Base-by-base conservation (phyloP, 1,284 basidiomycete genomes). In the Leccinum angustisporum region DNA sequence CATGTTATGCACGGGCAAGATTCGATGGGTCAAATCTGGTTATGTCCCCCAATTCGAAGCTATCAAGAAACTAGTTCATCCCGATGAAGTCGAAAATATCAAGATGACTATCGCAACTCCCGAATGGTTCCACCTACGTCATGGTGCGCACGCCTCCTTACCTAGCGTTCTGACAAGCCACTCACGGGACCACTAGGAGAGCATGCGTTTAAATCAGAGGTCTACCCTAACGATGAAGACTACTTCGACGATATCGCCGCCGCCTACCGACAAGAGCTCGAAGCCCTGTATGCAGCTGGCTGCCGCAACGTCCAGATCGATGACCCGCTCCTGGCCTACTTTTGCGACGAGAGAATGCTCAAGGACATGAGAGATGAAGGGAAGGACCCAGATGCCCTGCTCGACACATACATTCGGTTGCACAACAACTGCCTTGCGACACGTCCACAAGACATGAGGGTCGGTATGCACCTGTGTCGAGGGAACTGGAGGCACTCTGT, bases 71-170 rank as follows among this genome's bases (percentile, higher is more conserved):
- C 10, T 46, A 46, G 5, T 46, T 18, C 43, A 18, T 46, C 18
- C 10, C 3, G 10, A 46, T 18, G 43, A 46, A 18, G 3, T 86
- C 67, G 78, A 83, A 67, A 77, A 83, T 68, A 82, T 91, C 73
- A 93, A 93, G 74, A 75, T 93, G 63, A 92, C 88, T 11, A 3
- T 92, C 74, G 89, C 86, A 66, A 83, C 87, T 1, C 90, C 90
- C 2, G 85, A 86, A 31, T 91, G 89, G 90, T 90, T 85, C 74
- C 89, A 91, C 71, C 82, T 91, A 57, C 84, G 85, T 31, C 87
- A 89, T 70, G 87, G 87, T 59, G 78, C 10, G 60, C 14, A 8
- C 1, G 11, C 25, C 6, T 43, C 13, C 14, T 10, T 33, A 46
- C 6, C 18, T 4, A 8, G 18, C n/a, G 2, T 7, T 43, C 40